phyloP scores from a whole-genome alignment of 2,329 filamentous ascomycete species.

The Alternaria sp. region DNA sequence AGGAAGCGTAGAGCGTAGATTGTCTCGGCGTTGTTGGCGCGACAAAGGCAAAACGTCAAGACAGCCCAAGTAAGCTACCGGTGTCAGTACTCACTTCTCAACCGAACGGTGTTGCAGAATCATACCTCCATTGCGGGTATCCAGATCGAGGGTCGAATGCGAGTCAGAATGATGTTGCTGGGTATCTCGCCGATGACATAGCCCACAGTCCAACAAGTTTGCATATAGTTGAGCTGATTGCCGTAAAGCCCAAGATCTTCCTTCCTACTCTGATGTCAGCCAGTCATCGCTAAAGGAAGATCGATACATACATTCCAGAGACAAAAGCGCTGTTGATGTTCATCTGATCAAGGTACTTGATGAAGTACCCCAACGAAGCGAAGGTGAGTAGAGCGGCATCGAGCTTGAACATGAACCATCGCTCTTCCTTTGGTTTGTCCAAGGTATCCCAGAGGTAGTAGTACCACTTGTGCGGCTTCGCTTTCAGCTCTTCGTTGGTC shows the following conservation, averaged over 20 bases:
- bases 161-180: conserved; percentile 33
- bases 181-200: conserved; percentile 55
- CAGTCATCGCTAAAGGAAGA: accelerated
- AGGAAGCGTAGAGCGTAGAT: conserved; percentile 22
- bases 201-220: conserved; percentile 66
- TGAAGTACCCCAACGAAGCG: conserved; percentile 43
- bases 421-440: conserved; percentile 26
- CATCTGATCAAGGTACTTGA: conserved; percentile 33
- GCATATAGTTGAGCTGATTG: conserved; percentile 50
- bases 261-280: conserved; percentile 11
- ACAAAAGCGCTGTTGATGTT: conserved; percentile 37
- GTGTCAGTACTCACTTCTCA: not conserved
- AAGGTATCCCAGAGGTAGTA: conserved; percentile 32
- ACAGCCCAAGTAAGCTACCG: conserved; percentile 9
- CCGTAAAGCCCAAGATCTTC: conserved; percentile 32
- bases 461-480: conserved; percentile 16
- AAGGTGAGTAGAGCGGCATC: conserved; percentile 56
- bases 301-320: conserved; percentile 27
- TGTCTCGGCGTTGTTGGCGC: conserved; percentile 8
- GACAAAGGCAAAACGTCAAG: conserved; percentile 9
- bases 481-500: not conserved
- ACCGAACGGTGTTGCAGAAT: not conserved
- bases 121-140: conserved; percentile 16
- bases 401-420: conserved; percentile 34
- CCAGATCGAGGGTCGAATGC: conserved; percentile 17